These are phyloP conservation scores for Cucurbitaria berberidis DNA, from an alignment of 2,329 filamentous ascomycete species.

Conservation along the genomic window DNA sequence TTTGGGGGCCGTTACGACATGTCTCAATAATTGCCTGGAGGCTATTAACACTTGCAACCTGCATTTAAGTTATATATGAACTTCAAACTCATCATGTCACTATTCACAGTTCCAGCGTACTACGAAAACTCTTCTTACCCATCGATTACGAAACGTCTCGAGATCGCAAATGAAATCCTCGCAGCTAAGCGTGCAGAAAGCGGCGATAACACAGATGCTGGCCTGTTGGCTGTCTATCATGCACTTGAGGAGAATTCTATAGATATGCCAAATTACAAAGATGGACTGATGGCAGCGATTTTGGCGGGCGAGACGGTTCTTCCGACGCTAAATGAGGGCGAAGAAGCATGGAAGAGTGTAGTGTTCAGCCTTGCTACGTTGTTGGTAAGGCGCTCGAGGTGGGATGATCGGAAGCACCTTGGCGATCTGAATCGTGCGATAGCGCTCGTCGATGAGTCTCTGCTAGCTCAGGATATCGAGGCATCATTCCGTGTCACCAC, in stretches of 20 bases:
- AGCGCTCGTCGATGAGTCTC: background rate
- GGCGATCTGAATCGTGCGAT: background rate
- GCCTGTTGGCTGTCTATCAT: background rate
- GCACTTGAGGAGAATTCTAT: background rate
- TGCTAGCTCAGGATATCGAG: background rate
- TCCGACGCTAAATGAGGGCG: background rate
- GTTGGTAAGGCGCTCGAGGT: background rate
- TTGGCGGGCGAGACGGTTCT: background rate
- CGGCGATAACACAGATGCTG: background rate
- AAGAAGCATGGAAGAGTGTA: background rate
- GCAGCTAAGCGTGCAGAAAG: background rate
- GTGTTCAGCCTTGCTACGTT: background rate
- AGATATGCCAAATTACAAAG: background rate
- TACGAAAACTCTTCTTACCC: background rate
- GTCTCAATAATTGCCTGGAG: too few species aligned
- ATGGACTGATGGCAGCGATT: background rate
- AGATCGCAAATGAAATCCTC: background rate
- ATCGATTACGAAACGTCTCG: background rate
- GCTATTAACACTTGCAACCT: too few species aligned
- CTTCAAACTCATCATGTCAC: background rate
- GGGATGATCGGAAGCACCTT: background rate
- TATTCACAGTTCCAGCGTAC: background rate
- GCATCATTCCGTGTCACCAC: background rate
- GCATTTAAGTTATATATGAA: too few species aligned
- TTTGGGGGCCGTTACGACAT: background rate